Evolutionary conservation across 169 alveolate genomes (phyloP).

Genomic region (Pseudocohnilembus persalinus): DNA sequence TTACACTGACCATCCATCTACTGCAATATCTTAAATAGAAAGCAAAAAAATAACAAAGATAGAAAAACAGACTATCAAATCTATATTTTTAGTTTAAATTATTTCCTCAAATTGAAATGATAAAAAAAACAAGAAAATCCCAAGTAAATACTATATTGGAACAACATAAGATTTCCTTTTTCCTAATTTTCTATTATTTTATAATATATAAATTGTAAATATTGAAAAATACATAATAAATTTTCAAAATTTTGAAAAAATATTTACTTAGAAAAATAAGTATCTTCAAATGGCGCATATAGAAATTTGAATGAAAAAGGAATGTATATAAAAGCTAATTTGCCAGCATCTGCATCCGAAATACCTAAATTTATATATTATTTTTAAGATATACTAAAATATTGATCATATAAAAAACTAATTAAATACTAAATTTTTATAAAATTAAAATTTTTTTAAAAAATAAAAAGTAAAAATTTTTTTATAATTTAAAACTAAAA

Average conservation of each 20-base stretch:
- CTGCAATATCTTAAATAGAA: constrained; percentile 21
- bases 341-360: not conserved
- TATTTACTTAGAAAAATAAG: not conserved
- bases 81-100: constrained; percentile 4
- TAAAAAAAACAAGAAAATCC: not conserved
- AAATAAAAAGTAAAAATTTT: no score
- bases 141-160: constrained; percentile 5
- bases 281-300: constrained; percentile 19
- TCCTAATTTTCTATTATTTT: not conserved
- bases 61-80: not conserved
- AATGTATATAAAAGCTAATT: not conserved
- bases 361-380: not conserved
- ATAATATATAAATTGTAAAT: no score
- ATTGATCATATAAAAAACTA: no score
- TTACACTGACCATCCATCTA: constrained; percentile 21
- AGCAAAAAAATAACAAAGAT: not conserved
- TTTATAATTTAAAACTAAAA: no score
- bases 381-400: not conserved
- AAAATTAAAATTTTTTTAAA: no score
- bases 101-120: constrained; percentile 5
- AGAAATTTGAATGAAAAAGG: constrained; percentile 27
- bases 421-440: no score
- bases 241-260: no score
- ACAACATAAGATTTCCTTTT: constrained; percentile 15
- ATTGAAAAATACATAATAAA: no score